Evolutionary conservation across 2,329 filamentous ascomycete genomes (phyloP).

Genomic region (Hyphodiscus sp.): DNA sequence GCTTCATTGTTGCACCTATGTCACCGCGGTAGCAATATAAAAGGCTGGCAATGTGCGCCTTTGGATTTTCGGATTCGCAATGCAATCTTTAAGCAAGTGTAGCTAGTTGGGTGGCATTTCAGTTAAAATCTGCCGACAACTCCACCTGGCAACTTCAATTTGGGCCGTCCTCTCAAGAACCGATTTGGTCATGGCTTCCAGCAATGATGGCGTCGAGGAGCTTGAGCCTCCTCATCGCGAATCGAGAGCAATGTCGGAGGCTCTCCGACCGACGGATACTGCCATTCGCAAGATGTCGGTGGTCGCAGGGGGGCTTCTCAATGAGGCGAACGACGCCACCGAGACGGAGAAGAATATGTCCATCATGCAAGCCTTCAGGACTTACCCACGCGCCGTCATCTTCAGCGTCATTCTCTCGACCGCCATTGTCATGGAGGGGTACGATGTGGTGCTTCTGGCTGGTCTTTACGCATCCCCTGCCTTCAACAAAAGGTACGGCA

Average conservation of each 20-base stretch:
- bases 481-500: constrained; percentile 29
- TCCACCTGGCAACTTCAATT: neutral
- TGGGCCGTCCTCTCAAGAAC: neutral
- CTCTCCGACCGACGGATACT: constrained; percentile 5
- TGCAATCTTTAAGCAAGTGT: neutral
- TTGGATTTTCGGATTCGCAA: neutral
- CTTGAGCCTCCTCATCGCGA: neutral
- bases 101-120: neutral
- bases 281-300: constrained; percentile 13
- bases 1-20: neutral
- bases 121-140: neutral
- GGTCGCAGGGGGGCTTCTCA: constrained; percentile 8
- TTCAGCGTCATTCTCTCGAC: constrained; percentile 34
- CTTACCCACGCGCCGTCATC: constrained; percentile 21
- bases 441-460: constrained; percentile 32
- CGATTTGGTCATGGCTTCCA: neutral
- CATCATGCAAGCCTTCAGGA: constrained; percentile 17
- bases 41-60: neutral
- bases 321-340: constrained; percentile 20
- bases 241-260: neutral
- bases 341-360: constrained; percentile 17
- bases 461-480: constrained; percentile 31
- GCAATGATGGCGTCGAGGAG: neutral
- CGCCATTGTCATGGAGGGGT: constrained; percentile 37
- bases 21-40: neutral